Percentiles rank a stretch among this genome's conserved stretches.
Evolutionary conservation across 2,329 filamentous ascomycete genomes (phyloP).

Genomic region (Calonectria multiphialidica): DNA sequence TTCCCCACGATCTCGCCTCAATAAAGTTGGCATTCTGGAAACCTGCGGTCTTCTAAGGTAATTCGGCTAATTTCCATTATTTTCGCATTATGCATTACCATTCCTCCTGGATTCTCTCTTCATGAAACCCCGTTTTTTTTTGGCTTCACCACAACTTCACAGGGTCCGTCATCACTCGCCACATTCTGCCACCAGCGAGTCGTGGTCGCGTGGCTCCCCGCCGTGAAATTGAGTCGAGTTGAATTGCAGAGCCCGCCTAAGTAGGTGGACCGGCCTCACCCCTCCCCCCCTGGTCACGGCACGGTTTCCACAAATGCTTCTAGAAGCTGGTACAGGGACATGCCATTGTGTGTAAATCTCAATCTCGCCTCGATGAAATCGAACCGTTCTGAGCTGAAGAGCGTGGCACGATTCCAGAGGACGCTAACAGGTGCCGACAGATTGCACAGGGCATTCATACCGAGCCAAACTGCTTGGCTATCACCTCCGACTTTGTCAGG

Average conservation of each 20-base stretch:
- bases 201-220: constrained; percentile 33
- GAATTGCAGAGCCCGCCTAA: constrained; percentile 33
- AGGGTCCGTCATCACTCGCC: constrained; percentile 5
- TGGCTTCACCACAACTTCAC: neutral
- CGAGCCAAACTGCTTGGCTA: neutral
- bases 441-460: constrained; percentile 5
- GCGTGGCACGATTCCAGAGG: constrained; percentile 31
- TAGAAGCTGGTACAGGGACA: constrained; percentile 39
- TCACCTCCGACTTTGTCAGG: constrained; percentile 14
- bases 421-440: constrained; percentile 30
- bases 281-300: constrained; percentile 28
- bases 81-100: neutral
- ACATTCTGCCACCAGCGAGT: constrained; percentile 13
- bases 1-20: neutral
- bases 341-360: constrained; percentile 34
- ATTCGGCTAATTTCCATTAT: neutral
- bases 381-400: constrained; percentile 21
- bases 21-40: neutral
- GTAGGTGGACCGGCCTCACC: constrained; percentile 23
- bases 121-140: neutral
- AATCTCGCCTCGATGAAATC: constrained; percentile 37
- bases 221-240: constrained; percentile 43
- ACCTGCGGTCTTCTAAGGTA: neutral
- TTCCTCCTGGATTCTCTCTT: neutral
- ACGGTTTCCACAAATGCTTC: constrained; percentile 43